phyloP scores from a whole-genome alignment of 2,329 filamentous ascomycete species.

The Microcera coccophila region DNA sequence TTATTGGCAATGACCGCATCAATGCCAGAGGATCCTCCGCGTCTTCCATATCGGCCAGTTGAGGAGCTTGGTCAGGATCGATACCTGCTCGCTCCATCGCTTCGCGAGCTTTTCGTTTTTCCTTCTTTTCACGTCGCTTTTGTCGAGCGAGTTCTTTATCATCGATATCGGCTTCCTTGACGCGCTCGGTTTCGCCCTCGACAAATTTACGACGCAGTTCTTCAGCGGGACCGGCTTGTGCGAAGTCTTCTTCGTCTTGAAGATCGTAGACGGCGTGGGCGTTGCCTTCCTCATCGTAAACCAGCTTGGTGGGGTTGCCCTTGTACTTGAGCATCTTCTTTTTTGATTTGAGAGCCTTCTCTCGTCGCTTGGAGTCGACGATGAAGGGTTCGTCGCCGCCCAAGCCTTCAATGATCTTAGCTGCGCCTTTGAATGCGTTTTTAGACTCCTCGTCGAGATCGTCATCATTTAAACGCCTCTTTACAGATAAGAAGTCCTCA shows the following conservation, averaged over 20 bases:
- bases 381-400: conserved; percentile 71
- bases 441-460: conserved; percentile 53
- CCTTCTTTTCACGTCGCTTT: conserved; percentile 71
- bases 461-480: conserved; percentile 74
- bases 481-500: conserved; percentile 82
- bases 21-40: conserved; percentile 54
- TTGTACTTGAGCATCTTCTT: conserved; percentile 91
- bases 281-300: conserved; percentile 90
- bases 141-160: conserved; percentile 80
- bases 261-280: conserved; percentile 85
- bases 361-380: conserved; percentile 89
- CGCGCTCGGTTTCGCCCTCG: conserved; percentile 66
- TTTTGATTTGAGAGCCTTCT: conserved; percentile 93
- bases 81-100: conserved; percentile 40
- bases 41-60: conserved; percentile 38
- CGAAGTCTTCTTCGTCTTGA: conserved; percentile 79
- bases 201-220: conserved; percentile 75
- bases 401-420: conserved; percentile 62
- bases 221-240: conserved; percentile 67
- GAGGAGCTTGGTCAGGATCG: conserved; percentile 25
- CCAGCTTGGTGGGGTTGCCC: conserved; percentile 76
- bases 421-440: conserved; percentile 39
- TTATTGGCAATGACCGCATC: conserved; percentile 54
- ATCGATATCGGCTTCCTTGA: conserved; percentile 69
- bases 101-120: conserved; percentile 65